Base-by-base conservation (phyloP, 176 grass and related monocot genomes). In the Luzula sylvatica region DNA sequence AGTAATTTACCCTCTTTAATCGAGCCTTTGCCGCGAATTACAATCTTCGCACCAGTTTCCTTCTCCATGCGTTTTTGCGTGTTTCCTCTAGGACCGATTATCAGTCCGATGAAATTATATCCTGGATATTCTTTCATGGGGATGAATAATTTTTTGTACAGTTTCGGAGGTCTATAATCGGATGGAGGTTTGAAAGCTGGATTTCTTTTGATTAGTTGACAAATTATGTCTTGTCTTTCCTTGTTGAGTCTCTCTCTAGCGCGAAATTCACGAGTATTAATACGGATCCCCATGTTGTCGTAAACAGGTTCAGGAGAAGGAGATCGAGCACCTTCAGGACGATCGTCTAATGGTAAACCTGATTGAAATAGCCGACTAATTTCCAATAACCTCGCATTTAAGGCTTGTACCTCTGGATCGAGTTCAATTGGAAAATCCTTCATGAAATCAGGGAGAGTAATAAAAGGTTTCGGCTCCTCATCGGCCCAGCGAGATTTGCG, bases 41-140 rank as follows among this genome's bases (percentile, higher is more conserved):
- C 85, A 8, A 98, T 98, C 74, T 98, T 98, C 1, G 85, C 92
- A 2, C 92, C 81, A 1, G 92, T 98, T 73, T 98, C 92, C 68
- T 86, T 98, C 81, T 90, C 92, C 92, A 98, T 98, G 26, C 92
- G 64, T 78, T 98, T 98, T 70, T 98, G 85, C 0, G 85, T 98
- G 68, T 90, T 90, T 5, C 92, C 92, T 0, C 85, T 70, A 2
- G 85, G 92, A 0, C 85, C 85, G 0, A 98, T 98, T 38, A 98
- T 98, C 52, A 98, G 72, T 0, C 92, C 85, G 1, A 98, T 98
- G 14, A 98, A 98, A 65, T 98, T 98, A 61, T 87, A 90, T 13
- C 86, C 92, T 0, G 86, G 92, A 52, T 83, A 98, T 47, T 90
- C 92, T 72, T 98, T 90, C 81, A 95, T 86, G 22, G 86, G 92